Percentiles rank a stretch among this genome's conserved stretches.
Evolutionary conservation across 768 basidiomycete genomes (phyloP).

Genomic region (Mycena haematopus): DNA sequence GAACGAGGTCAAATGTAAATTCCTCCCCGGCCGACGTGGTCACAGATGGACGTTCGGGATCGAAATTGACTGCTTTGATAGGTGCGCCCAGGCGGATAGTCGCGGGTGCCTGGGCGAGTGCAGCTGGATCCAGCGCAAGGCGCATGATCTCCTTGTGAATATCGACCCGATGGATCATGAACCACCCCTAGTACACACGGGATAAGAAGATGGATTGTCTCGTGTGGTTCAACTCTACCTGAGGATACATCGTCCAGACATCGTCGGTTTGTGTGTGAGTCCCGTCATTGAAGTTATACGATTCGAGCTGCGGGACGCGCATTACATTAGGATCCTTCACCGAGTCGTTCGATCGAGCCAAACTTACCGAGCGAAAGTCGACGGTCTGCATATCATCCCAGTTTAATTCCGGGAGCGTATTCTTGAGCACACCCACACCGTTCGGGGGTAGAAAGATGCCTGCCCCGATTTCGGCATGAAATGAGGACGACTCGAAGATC

Average conservation of each 20-base stretch:
- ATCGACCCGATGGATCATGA: slow-evolving; percentile 24
- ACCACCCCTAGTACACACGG: slow-evolving; percentile 12
- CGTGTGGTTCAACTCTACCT: too few relatives aligned
- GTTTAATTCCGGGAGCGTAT: slow-evolving; percentile 1
- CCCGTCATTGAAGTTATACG: background rate
- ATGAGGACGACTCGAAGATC: slow-evolving; percentile 24
- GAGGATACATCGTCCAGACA: background rate
- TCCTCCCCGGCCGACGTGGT: background rate
- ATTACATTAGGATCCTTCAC: background rate
- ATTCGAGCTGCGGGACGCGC: slow-evolving; percentile 1
- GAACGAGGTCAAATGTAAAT: slow-evolving; percentile 11
- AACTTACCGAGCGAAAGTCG: background rate
- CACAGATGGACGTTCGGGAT: background rate
- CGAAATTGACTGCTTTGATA: background rate
- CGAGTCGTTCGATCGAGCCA: too few relatives aligned
- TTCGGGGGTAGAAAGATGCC: slow-evolving; percentile 22
- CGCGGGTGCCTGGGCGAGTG: background rate
- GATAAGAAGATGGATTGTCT: too few relatives aligned
- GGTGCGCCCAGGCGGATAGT: slow-evolving; percentile 5
- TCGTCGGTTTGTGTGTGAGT: background rate
- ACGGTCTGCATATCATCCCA: background rate
- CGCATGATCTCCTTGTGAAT: slow-evolving; percentile 23
- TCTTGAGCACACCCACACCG: slow-evolving; percentile 8
- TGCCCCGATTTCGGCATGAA: slow-evolving; percentile 23
- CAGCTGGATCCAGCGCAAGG: slow-evolving; percentile 12